These are phyloP conservation scores for Pharus latifolius DNA, from an alignment of 176 grass and related monocot genomes.

Conservation along the genomic window DNA sequence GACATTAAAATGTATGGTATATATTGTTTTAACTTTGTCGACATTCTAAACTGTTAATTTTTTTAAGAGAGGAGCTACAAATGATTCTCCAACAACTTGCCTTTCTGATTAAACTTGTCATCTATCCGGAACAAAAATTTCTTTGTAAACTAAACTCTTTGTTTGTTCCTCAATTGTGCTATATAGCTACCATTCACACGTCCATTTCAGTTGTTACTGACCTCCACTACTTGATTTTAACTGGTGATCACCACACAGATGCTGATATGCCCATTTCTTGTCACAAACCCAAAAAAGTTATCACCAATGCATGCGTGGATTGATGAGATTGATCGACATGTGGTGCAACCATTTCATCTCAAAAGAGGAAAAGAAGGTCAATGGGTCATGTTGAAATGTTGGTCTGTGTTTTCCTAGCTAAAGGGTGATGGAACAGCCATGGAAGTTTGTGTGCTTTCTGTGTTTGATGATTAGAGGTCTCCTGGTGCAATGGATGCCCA, in stretches of 20 bases:
- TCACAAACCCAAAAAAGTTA: no score
- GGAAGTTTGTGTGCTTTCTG: constrained; percentile 11
- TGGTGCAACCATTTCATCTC: constrained; percentile 4
- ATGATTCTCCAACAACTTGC: no score
- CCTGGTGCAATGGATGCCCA: neutral
- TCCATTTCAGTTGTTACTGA: neutral
- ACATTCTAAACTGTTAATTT: no score
- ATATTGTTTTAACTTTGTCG: no score
- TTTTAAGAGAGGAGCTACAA: no score
- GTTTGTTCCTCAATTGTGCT: neutral
- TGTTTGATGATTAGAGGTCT: constrained; percentile 17
- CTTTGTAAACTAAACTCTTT: no score
- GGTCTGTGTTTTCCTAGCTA: neutral
- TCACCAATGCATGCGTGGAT: neutral
- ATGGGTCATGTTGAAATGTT: neutral
- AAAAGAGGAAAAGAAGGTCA: constrained; percentile 11
- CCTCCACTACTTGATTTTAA: neutral
- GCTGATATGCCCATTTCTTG: no score
- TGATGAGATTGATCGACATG: neutral
- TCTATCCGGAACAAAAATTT: no score
- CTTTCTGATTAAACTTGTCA: no score
- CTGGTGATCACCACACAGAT: neutral
- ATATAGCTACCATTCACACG: neutral
- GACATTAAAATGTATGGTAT: no score
- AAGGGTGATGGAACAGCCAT: constrained; percentile 8